Evolutionary conservation across 345 rosid species (phyloP).

Genomic region (Eucalyptus erythrocorys): DNA sequence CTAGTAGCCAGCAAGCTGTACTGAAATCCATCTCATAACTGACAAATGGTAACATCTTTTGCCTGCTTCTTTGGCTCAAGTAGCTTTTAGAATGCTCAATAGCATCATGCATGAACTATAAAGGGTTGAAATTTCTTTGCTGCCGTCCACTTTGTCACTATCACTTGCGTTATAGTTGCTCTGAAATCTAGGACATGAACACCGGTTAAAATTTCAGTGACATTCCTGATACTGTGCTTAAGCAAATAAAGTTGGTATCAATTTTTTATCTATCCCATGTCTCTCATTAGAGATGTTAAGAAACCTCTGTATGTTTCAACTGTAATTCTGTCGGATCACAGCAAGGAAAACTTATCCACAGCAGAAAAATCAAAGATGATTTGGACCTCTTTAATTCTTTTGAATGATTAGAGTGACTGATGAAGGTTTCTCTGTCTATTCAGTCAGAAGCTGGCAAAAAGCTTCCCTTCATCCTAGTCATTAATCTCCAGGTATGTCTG

Average conservation of each 20-base stretch:
- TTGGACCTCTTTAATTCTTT: not conserved
- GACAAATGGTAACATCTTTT: not conserved
- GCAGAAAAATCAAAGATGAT: not conserved
- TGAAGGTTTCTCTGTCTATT: not conserved
- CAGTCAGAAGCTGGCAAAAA: conserved; percentile 87
- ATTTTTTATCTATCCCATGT: not conserved
- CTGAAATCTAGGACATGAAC: not conserved
- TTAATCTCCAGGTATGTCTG: conserved; percentile 79
- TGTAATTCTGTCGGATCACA: not conserved
- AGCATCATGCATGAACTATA: not conserved
- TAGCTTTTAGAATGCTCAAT: not conserved
- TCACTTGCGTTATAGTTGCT: not conserved
- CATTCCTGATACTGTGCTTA: not conserved
- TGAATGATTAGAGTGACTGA: not conserved
- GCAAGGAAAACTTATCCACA: not conserved
- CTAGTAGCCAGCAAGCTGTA: not conserved
- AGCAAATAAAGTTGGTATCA: not conserved
- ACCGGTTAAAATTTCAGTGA: not conserved
- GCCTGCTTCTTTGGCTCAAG: not conserved
- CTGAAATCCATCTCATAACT: not conserved
- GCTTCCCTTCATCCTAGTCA: conserved; percentile 78
- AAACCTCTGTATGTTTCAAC: not conserved
- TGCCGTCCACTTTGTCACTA: not conserved
- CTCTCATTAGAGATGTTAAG: not conserved
- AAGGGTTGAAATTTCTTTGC: not conserved